A percentile compares a stretch with the other conserved stretches of the same genome.
These are phyloP conservation scores for Uronychia binucleata DNA, from an alignment of 73 alveolate species.

Conservation along the genomic window DNA sequence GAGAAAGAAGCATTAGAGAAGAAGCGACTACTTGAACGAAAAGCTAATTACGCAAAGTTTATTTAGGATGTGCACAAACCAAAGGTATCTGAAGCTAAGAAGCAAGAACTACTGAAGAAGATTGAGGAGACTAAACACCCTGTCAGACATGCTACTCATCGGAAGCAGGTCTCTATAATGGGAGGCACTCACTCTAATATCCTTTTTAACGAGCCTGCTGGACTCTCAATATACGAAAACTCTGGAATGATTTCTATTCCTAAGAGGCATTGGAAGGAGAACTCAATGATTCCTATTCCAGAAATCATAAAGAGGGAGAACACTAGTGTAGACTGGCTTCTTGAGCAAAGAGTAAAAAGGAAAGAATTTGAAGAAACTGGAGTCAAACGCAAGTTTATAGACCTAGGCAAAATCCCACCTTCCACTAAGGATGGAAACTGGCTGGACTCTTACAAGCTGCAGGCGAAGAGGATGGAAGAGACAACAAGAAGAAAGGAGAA, in stretches of 20 bases:
- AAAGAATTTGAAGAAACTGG: not conserved
- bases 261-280: slow-evolving; percentile 1
- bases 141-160: no score
- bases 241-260: no score
- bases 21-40: slow-evolving; percentile 37
- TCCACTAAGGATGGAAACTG: slow-evolving; percentile 4
- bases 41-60: slow-evolving; percentile 47
- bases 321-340: slow-evolving; percentile 22
- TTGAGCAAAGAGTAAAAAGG: slow-evolving; percentile 15
- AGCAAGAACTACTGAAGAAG: no score
- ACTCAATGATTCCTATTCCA: slow-evolving; percentile 26
- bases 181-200: no score
- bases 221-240: no score
- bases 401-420: slow-evolving; percentile 3
- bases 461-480: slow-evolving; percentile 14
- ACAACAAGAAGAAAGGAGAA: slow-evolving; percentile 24
- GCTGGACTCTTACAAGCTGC: not conserved
- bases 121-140: no score
- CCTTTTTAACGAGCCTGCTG: no score
- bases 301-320: slow-evolving; percentile 7
- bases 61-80: slow-evolving; percentile 67
- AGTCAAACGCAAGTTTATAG: slow-evolving; percentile 1
- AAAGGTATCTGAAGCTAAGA: slow-evolving; percentile 17
- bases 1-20: slow-evolving; percentile 30
- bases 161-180: no score